Evolutionary conservation across 495 filamentous ascomycete species (phyloP).

Genomic region (Parathielavia hyrcaniae): DNA sequence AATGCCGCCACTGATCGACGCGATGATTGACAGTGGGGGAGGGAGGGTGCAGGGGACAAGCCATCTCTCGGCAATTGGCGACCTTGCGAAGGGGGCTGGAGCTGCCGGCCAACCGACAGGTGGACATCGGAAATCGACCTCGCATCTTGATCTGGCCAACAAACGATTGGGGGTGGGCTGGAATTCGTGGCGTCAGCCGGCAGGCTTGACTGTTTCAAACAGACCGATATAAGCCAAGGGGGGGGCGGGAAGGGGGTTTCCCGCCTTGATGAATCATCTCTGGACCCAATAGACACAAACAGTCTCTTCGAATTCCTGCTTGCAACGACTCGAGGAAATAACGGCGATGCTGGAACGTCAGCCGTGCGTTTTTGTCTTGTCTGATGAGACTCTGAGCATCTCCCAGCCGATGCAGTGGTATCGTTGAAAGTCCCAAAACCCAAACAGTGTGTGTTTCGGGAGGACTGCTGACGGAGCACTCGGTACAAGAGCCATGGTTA

Average conservation of each 20-base stretch:
- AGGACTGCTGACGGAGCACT: not conserved
- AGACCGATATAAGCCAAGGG: slow-evolving; percentile 5
- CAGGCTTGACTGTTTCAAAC: slow-evolving; percentile 8
- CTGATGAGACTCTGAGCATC: no score
- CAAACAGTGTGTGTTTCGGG: slow-evolving; percentile 13
- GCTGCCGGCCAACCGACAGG: slow-evolving; percentile 19
- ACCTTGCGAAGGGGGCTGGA: slow-evolving; percentile 7
- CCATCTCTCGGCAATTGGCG: slow-evolving; percentile 26
- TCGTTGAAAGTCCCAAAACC: not conserved
- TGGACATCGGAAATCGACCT: slow-evolving; percentile 17
- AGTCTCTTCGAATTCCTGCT: not conserved
- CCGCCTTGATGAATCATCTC: not conserved
- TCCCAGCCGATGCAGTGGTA: not conserved
- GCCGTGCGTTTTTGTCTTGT: not conserved
- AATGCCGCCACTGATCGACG: slow-evolving; percentile 3
- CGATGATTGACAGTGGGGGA: not conserved
- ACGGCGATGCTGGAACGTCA: not conserved
- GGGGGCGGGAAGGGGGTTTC: no score
- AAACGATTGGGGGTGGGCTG: not conserved
- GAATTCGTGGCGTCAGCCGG: slow-evolving; percentile 18
- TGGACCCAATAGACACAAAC: not conserved
- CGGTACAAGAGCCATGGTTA: slow-evolving; percentile 12
- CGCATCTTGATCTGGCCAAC: slow-evolving; percentile 11
- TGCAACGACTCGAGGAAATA: not conserved
- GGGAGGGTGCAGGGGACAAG: not conserved